These are phyloP conservation scores for Aspergillus felis DNA, from an alignment of 2,329 filamentous ascomycete genomes.

Conservation along the genomic window DNA sequence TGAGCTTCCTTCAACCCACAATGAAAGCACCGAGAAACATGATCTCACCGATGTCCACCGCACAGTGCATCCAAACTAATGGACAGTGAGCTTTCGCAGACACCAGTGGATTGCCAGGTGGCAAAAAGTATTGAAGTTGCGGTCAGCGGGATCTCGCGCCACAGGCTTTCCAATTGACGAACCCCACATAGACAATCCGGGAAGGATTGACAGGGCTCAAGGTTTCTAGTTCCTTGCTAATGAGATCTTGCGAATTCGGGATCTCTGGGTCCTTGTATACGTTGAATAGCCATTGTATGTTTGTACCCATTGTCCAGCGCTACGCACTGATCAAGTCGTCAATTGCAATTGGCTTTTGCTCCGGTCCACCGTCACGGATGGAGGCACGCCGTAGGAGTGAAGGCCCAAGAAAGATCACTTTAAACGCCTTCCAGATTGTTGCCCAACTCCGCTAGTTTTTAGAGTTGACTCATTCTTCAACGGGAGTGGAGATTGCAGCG, in stretches of 20 bases:
- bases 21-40: not conserved
- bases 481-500: not conserved
- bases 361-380: not conserved
- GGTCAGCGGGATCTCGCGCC: conserved; percentile 22
- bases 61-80: not conserved
- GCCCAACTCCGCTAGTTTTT: conserved; percentile 20
- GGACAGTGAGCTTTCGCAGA: not conserved
- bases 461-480: not conserved
- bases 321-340: not conserved
- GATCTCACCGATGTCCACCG: not conserved
- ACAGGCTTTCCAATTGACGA: conserved; percentile 3
- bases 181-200: not conserved
- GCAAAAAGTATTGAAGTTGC: conserved; percentile 20
- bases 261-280: not conserved
- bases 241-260: not conserved
- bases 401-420: not conserved
- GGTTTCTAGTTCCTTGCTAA: not conserved
- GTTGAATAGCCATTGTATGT: not conserved
- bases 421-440: conserved; percentile 8
- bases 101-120: conserved; percentile 12
- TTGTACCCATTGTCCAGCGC: not conserved
- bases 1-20: not conserved
- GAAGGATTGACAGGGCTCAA: not conserved
- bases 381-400: not conserved
- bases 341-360: not conserved